Conservation (phyloP, 495 filamentous ascomycete species). For the Parathielavia hyrcaniae region DNA sequence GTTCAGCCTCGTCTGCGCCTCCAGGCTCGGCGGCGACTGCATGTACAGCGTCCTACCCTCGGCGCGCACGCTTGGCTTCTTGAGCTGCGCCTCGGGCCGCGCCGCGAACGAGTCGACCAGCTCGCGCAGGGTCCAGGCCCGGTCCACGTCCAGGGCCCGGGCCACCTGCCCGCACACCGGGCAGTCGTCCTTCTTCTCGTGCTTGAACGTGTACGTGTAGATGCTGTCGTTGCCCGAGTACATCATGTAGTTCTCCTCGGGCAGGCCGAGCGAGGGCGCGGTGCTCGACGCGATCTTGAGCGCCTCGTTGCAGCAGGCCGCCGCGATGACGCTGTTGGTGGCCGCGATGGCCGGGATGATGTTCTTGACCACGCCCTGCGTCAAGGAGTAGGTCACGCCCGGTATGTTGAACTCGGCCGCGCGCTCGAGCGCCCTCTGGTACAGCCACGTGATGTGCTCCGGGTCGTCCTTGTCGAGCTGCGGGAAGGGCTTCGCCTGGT, state of each 20-base stretch:
- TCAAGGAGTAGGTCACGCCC: constrained; percentile 93
- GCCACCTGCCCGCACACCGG: constrained; percentile 86
- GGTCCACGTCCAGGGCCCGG: constrained; percentile 63
- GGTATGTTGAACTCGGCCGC: constrained; percentile 84
- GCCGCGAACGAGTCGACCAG: constrained; percentile 81
- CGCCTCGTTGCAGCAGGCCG: constrained; percentile 91
- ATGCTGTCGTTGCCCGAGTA: constrained; percentile 92
- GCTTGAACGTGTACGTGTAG: constrained; percentile 94
- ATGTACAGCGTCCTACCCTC: constrained; percentile 83
- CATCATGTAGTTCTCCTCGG: constrained; percentile 87
- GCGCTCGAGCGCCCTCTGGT: constrained; percentile 72
- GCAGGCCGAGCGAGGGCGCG: constrained; percentile 63
- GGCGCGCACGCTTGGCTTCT: constrained; percentile 82
- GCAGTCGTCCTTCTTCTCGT: constrained; percentile 86
- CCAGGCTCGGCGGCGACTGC: constrained; percentile 70
- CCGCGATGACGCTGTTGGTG: constrained; percentile 95
- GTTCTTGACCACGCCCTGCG: constrained; percentile 97
- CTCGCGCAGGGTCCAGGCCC: constrained; percentile 66
- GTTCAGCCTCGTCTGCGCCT: constrained; percentile 75
- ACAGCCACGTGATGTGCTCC: constrained; percentile 96
- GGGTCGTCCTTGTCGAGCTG: constrained; percentile 91
- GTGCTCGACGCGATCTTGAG: constrained; percentile 82
- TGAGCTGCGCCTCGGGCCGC: constrained; percentile 75
- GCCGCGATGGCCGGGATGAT: constrained; percentile 98
- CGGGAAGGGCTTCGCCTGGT: constrained; percentile 55